Base-by-base conservation (phyloP, 148 eudicot genomes). In the Polygonum maritimum region DNA sequence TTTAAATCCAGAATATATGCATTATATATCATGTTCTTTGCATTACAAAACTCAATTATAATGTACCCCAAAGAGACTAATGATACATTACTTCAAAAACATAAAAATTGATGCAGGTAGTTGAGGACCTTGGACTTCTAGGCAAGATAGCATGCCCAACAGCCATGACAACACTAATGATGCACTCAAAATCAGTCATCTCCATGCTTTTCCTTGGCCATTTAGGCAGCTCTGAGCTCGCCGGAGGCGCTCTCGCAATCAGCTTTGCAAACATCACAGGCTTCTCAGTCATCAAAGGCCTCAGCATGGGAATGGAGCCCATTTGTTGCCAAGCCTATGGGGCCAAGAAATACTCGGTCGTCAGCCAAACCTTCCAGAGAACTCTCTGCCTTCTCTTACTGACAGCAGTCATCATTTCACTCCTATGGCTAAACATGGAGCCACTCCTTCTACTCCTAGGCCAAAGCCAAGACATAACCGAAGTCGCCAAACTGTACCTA, bases 251-350 rank as follows among this genome's bases (percentile, higher is more conserved):
- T 1, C 80, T 94, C 0, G 98, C 96, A 7, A 85, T 94, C 16
- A 88, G 89, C 47, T 94, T 94, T 41, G 98, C 98, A 36, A 94
- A 92, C 74, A 74, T 94, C 22, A 89, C 96, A 0, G 98, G 98
- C 2, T 88, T 80, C 78, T 92, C 98, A 0, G 86, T 94, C 76
- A 90, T 94, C 76, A 94, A 94, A 84, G 98, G 98, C 15, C 83
- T 94, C 16, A 84, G 94, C 75, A 83, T 86, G 82, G 98, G 92
- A 0, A 94, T 94, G 98, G 98, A 94, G 26, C 93, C 98, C 60
- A 92, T 94, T 47, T 94, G 98, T 49, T 83, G 85, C 80, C 98
- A 94, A 81, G 97, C 98, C 10, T 94, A 79, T 67, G 98, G 98
- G 35, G 98, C 98, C 76, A 84, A 79, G 69, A 86, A 87, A 79